A percentile compares a stretch with the other conserved stretches of the same genome.
Conservation (phyloP, 306 rosid genomes). For the Spatholobus suberectus region DNA sequence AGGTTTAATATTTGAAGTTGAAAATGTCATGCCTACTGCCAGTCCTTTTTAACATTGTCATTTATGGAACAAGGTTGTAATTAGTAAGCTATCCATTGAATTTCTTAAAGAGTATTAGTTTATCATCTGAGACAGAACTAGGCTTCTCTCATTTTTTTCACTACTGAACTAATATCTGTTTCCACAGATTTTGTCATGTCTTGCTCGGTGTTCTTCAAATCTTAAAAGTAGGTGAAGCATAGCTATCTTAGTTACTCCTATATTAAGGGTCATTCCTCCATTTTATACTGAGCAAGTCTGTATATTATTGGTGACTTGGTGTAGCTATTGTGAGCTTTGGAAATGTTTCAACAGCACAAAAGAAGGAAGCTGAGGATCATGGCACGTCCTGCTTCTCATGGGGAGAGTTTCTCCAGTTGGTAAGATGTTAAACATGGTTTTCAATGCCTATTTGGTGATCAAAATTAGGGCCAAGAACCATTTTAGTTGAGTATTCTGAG, state of each 20-base stretch:
- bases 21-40: neutral
- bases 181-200: conserved; percentile 86
- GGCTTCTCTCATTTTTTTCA: neutral
- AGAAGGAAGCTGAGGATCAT: conserved; percentile 81
- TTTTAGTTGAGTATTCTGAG: neutral
- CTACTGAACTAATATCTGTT: conserved; percentile 35
- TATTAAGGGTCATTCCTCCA: conserved; percentile 19
- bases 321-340: conserved; percentile 90
- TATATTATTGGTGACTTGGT: conserved; percentile 43
- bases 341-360: conserved; percentile 65
- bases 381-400: conserved; percentile 90
- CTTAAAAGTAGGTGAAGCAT: conserved; percentile 71
- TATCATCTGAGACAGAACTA: neutral
- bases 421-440: conserved; percentile 36
- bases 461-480: neutral
- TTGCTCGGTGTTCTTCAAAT: conserved; percentile 69
- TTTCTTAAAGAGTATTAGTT: neutral
- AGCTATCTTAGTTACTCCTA: conserved; percentile 25
- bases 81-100: conserved; percentile 12
- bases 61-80: neutral
- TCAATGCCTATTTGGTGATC: neutral
- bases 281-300: conserved; percentile 27
- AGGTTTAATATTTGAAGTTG: neutral
- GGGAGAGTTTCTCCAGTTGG: conserved; percentile 82
- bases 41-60: neutral